phyloP scores from a whole-genome alignment of 2,329 filamentous ascomycete genomes.

The Cladosporium sphaerospermum region DNA sequence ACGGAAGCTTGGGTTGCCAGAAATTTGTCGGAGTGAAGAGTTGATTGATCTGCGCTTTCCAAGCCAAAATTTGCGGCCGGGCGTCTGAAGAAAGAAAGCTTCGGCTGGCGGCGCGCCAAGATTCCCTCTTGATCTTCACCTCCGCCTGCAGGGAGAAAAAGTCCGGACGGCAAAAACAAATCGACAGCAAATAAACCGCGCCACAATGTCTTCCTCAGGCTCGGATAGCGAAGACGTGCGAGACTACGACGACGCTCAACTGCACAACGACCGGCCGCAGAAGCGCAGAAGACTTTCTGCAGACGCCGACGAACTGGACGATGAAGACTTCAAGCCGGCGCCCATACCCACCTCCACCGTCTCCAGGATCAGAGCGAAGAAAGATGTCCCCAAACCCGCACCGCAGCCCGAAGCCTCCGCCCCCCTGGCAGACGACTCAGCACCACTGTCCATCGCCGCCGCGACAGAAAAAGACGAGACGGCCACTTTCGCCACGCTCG shows the following conservation, averaged over 20 bases:
- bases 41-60: no score
- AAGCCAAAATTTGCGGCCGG: neutral
- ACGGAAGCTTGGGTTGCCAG: no score
- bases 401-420: neutral
- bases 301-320: constrained; percentile 8
- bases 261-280: constrained; percentile 17
- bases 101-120: constrained; percentile 1
- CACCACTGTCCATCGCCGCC: constrained; percentile 21
- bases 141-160: neutral
- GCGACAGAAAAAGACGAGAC: constrained; percentile 23
- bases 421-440: neutral
- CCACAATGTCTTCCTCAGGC: constrained; percentile 2
- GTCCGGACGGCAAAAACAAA: neutral
- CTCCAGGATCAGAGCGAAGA: constrained; percentile 22
- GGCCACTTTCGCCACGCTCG: constrained; percentile 27
- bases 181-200: neutral
- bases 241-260: constrained; percentile 2
- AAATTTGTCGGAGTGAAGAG: no score
- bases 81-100: neutral
- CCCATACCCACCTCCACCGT: constrained; percentile 10
- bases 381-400: neutral
- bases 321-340: constrained; percentile 7
- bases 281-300: constrained; percentile 21
- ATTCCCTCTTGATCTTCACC: neutral
- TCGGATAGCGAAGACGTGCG: constrained; percentile 4